Base-by-base conservation (phyloP, 2,329 filamentous ascomycete species). In the Bimuria novae-zelandiae region DNA sequence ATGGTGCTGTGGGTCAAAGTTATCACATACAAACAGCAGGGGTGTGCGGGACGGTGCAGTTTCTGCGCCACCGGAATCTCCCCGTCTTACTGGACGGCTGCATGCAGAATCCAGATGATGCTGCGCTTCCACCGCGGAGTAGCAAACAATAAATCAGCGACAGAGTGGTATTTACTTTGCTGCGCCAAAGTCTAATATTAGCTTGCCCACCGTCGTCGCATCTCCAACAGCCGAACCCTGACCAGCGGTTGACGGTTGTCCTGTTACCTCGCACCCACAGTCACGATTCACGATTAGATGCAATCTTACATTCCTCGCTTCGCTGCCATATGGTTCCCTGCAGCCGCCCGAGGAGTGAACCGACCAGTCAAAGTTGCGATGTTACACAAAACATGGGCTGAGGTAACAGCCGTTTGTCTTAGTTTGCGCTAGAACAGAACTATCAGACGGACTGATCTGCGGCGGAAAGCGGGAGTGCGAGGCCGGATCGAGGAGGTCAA, bases 371-470 rank as follows among this genome's bases (percentile, higher is more conserved):
- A 43, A 60, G 55, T 65, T 53, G 52, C 57, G 56, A 62, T 60
- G 56, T 67, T 52, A 51, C 57, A 65, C 63, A 50, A 63, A 66
- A 63, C 63, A 62, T 61, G 57, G 44, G 55, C 55, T 55, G 59
- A 60, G 62, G 64, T 68, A 63, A 64, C 68, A 70, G 64, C 67
- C 67, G 67, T 70, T 69, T 64, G 62, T 67, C 62, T 66, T 70
- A 65, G 67, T 61, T 17, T 25, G 25, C 40, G 21, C 25, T 22
- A 44, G 14, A 7, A 22, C 41, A 3, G 12, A 21, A 4, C 23
- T 5, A 43, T 14, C 33, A 21, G 45, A 7, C 43, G 48, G 51
- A 25, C 39, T 48, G 59, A 63, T 63, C 60, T 51, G 57, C 63
- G 41, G 49, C 50, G 14, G 33, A 17, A n/a, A 16, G 33, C 17